Base-by-base conservation (phyloP, 2,329 filamentous ascomycete species). In the Metarhizium guizhouense region DNA sequence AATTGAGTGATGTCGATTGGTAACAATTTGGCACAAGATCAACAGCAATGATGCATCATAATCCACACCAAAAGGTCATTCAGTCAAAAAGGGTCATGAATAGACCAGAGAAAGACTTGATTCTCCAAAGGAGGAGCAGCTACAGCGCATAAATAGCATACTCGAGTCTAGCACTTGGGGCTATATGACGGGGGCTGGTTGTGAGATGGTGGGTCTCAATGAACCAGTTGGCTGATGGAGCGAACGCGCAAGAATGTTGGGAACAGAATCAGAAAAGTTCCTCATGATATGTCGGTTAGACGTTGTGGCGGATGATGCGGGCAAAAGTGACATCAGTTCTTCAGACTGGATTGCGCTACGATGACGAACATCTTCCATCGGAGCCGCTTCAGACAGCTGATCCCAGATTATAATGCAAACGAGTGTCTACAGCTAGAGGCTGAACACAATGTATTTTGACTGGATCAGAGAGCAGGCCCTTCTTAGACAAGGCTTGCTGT, bases 1-100 rank as follows among this genome's bases (percentile, higher is more conserved):
- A 97, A 70, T 82, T 97, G 57, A 96, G 90, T 72, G 94, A 99
- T 72, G 90, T 99, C 70, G 93, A 99, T 72, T 99, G 94, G 94
- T 96, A 93, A 65, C 38, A 32, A 7, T 6, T 3, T 4, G 30
- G 6, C 42, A 48, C 7, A 29, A 14, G 16, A 11, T 48, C 45
- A 48, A 48, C 25, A n/a, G n/a, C n/a, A 45, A 11, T 29, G 8
- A 8, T 16, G 45, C 45, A 30, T 48, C 4, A 30, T n/a, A 29
- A 30, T n/a, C 38, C 13, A 16, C 38, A 16, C 5, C 38, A 13
- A 40, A 40, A 16, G 4, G 10, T 40, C 38, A 11, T 11, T n/a
- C 4, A 11, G 14, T 14, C 38, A 11, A 40, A 13, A 13, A 36
- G 13, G 5, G 34, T 13, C 34, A 36, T 36, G 34, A 36, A 13